Evolutionary conservation across 202 grass and related monocot species (phyloP).

Genomic region (Elaeis oleifera): DNA sequence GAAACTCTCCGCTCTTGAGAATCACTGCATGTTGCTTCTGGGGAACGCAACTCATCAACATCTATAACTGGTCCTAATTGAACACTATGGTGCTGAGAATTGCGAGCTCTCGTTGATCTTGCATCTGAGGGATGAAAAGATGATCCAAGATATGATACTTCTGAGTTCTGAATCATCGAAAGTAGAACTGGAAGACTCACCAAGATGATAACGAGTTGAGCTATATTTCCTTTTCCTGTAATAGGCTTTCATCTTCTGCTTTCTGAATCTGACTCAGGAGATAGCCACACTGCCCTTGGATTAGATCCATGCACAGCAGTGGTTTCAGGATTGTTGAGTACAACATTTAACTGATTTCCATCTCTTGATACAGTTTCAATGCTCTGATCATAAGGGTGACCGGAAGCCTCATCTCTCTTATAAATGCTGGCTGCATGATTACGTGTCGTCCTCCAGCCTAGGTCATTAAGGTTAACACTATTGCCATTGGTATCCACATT

Average conservation of each 20-base stretch:
- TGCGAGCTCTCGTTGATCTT: conserved; percentile 23
- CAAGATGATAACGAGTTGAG: conserved; percentile 22
- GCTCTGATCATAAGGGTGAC: conserved; percentile 20
- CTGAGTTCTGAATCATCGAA: conserved; percentile 6
- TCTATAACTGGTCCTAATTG: conserved; percentile 27
- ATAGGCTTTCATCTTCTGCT: conserved; percentile 27
- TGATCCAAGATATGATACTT: conserved; percentile 25
- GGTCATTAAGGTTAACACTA: conserved; percentile 11
- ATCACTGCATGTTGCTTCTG: conserved; percentile 28
- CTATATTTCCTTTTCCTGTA: conserved; percentile 28
- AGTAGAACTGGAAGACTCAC: conserved; percentile 35
- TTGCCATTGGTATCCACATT: conserved; percentile 7
- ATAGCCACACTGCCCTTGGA: not conserved
- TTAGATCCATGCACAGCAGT: not conserved
- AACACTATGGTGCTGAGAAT: not conserved
- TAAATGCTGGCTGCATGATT: conserved; percentile 26
- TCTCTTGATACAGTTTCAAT: conserved; percentile 11
- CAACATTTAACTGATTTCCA: conserved; percentile 7
- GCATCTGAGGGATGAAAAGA: conserved; percentile 2
- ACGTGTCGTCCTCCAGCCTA: conserved; percentile 33
- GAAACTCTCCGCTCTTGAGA: conserved; percentile 26
- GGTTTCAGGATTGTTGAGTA: not conserved
- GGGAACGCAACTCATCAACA: conserved; percentile 26
- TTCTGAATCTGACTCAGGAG: conserved; percentile 2
- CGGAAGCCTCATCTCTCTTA: conserved; percentile 22